phyloP scores from a whole-genome alignment of 2,329 filamentous ascomycete species.

The Fusarium gaditjirri region DNA sequence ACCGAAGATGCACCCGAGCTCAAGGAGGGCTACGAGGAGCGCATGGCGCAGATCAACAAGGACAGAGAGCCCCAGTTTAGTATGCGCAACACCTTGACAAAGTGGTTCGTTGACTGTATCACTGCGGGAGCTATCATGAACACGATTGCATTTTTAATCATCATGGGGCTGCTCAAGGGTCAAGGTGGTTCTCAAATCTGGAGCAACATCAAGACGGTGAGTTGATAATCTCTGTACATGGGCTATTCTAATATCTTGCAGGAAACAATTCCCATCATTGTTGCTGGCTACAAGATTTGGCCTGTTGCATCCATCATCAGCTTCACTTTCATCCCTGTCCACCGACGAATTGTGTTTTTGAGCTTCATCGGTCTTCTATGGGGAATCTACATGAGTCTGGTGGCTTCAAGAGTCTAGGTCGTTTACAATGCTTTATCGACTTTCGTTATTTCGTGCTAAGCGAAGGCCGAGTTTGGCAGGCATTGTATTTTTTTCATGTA shows the following conservation, averaged over 20 bases:
- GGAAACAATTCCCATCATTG: conserved; percentile 60
- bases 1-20: conserved; percentile 39
- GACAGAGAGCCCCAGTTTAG: conserved; percentile 49
- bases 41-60: conserved; percentile 32
- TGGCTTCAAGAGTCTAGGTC: conserved; percentile 54
- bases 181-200: conserved; percentile 51
- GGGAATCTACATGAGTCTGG: conserved; percentile 63
- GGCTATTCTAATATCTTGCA: conserved; percentile 19
- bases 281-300: conserved; percentile 64
- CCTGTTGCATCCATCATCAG: conserved; percentile 62
- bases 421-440: not conserved
- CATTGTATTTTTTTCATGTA: not conserved
- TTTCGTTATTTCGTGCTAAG: fast-evolving
- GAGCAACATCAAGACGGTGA: conserved; percentile 52
- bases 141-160: conserved; percentile 57
- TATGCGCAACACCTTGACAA: conserved; percentile 55
- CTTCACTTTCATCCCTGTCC: conserved; percentile 61
- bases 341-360: conserved; percentile 60
- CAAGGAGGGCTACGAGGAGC: conserved; percentile 38
- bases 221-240: not conserved
- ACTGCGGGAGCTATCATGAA: conserved; percentile 59
- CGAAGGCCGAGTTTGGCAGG: not conserved
- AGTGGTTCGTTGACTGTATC: conserved; percentile 64
- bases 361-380: conserved; percentile 61
- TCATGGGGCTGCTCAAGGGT: conserved; percentile 59